These are phyloP conservation scores for Smittium culicis DNA, from an alignment of 371 early-diverging fungal species.

Conservation along the genomic window DNA sequence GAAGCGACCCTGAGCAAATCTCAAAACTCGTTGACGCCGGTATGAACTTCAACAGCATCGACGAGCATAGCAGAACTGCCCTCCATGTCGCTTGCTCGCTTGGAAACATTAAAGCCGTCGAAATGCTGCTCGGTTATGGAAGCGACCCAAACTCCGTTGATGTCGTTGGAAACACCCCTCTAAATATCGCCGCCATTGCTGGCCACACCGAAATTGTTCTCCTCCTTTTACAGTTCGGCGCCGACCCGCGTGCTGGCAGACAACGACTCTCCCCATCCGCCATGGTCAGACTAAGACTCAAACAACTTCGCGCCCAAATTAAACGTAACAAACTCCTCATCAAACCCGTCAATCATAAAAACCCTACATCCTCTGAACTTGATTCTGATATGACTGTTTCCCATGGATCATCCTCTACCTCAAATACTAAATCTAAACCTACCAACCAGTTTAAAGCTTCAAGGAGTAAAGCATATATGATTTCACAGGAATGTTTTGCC, in stretches of 20 bases:
- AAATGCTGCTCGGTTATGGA: constrained; percentile 37
- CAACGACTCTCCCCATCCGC: constrained; percentile 19
- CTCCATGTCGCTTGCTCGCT: constrained; percentile 38
- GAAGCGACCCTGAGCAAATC: constrained; percentile 16
- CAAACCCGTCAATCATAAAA: background rate
- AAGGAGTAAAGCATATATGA: constrained; percentile 6
- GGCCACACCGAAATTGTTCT: constrained; percentile 21
- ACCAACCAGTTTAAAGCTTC: background rate
- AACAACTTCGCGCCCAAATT: constrained; percentile 18
- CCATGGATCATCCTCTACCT: background rate
- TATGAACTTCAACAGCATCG: constrained; percentile 11
- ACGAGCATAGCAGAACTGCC: constrained; percentile 25
- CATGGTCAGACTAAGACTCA: constrained; percentile 27
- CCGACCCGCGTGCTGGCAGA: constrained; percentile 24
- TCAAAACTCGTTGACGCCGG: constrained; percentile 16
- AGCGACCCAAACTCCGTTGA: constrained; percentile 31
- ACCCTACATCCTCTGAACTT: background rate
- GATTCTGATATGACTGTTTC: background rate
- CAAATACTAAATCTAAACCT: background rate
- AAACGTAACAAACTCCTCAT: constrained; percentile 7
- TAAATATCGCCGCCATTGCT: constrained; percentile 20
- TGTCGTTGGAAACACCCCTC: constrained; percentile 26
- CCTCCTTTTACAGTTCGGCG: constrained; percentile 21
- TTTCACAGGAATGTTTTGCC: constrained; percentile 3
- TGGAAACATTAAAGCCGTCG: constrained; percentile 29